Evolutionary conservation across 208 protist species (phyloP).

Genomic region (Trypanosoma avium): DNA sequence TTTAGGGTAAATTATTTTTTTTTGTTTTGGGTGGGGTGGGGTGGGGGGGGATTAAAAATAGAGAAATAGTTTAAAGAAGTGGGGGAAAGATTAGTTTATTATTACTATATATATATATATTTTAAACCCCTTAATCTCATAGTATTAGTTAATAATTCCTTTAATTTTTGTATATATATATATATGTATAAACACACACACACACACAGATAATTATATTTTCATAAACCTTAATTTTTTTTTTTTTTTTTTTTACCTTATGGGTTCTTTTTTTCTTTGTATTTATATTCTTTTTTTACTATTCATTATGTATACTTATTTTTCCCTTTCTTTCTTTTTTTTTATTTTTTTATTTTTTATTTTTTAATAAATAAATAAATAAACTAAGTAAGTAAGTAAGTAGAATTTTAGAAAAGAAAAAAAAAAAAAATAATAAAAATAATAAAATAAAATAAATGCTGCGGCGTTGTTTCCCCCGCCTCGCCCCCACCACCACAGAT

Average conservation of each 20-base stretch:
- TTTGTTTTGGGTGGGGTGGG: too few relatives aligned
- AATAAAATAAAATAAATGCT: too few relatives aligned
- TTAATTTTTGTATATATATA: conserved; percentile 17
- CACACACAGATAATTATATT: not conserved
- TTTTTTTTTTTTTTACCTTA: not conserved
- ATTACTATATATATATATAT: conserved; percentile 8
- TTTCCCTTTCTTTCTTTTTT: not conserved
- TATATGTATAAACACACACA: not conserved
- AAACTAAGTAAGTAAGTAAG: too few relatives aligned
- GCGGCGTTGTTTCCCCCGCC: conserved; percentile 26
- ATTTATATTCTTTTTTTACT: not conserved
- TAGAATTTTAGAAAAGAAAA: too few relatives aligned
- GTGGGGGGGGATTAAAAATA: too few relatives aligned
- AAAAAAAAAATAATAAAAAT: too few relatives aligned
- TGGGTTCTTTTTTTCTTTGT: not conserved
- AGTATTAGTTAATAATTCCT: conserved; percentile 5
- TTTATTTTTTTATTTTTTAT: conserved; percentile 1
- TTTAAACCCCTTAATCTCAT: not conserved
- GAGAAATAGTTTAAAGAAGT: too few relatives aligned
- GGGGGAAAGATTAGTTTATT: too few relatives aligned
- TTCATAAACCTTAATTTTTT: not conserved
- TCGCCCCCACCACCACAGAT: conserved; percentile 65
- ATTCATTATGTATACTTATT: not conserved
- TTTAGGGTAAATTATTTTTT: not conserved
- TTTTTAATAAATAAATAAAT: too few relatives aligned